Conservation (phyloP, 2,329 filamentous ascomycete genomes). For the Blumeria graminis region DNA sequence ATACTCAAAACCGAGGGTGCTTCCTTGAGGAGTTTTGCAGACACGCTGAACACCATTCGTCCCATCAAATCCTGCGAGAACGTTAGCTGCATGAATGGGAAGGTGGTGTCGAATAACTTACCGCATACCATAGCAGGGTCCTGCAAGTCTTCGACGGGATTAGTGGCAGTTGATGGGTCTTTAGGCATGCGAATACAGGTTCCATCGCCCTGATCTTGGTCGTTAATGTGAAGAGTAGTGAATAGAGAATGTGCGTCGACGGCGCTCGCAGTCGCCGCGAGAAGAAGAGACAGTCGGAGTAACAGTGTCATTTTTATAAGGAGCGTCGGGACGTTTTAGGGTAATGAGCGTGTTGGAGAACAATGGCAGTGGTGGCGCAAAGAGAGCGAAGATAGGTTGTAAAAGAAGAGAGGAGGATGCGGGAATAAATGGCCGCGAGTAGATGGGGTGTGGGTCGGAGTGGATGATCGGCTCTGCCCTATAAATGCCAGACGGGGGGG, state of each 20-base stretch:
- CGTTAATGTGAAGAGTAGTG: constrained; percentile 37
- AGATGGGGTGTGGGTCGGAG: too few relatives aligned
- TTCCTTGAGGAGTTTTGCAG: constrained; percentile 15
- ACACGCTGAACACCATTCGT: constrained; percentile 23
- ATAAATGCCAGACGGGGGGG: too few relatives aligned
- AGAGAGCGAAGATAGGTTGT: too few relatives aligned
- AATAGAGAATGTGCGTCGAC: constrained; percentile 35
- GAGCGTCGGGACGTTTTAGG: background rate
- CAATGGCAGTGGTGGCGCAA: background rate
- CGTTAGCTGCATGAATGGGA: background rate
- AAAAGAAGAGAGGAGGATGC: too few relatives aligned
- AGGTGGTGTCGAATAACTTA: constrained; percentile 17
- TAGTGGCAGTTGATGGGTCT: constrained; percentile 25
- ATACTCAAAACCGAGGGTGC: constrained; percentile 29
- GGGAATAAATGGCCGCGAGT: too few relatives aligned
- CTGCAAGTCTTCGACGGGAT: constrained; percentile 30
- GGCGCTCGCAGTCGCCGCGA: constrained; percentile 6
- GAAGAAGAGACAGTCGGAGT: too few relatives aligned
- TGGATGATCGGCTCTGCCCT: too few relatives aligned
- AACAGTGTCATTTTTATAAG: too few relatives aligned
- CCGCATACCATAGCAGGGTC: constrained; percentile 48
- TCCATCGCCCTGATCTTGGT: constrained; percentile 40
- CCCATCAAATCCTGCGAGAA: constrained; percentile 21
- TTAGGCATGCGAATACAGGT: constrained; percentile 45
- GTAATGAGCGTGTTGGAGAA: background rate